A percentile compares a stretch with the other conserved stretches of the same genome.
Evolutionary conservation across 371 early-diverging fungal genomes (phyloP).

Genomic region (Mucor lusitanicus): DNA sequence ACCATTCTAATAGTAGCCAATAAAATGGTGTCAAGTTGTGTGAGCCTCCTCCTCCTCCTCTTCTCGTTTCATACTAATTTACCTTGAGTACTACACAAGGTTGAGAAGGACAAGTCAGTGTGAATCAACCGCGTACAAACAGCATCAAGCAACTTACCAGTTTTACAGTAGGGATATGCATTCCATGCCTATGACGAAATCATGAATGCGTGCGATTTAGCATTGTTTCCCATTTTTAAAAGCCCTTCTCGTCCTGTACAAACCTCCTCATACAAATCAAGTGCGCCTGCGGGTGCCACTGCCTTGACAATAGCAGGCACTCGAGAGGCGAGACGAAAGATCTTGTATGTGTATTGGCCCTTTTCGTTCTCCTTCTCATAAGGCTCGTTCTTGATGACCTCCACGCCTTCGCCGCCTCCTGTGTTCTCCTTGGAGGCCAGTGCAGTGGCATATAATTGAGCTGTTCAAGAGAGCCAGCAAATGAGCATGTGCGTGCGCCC

Average conservation of each 20-base stretch:
- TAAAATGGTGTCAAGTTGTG: not conserved
- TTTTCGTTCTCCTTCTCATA: conserved; percentile 61
- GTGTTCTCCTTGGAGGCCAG: conserved; percentile 70
- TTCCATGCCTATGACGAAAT: conserved; percentile 69
- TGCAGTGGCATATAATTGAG: conserved; percentile 73
- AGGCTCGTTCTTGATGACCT: conserved; percentile 71
- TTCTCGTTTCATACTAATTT: too few relatives aligned
- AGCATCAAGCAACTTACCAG: conserved; percentile 51
- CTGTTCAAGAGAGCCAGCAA: conserved; percentile 24
- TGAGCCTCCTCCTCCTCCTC: not conserved
- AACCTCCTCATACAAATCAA: conserved; percentile 66
- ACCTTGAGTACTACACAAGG: conserved; percentile 27
- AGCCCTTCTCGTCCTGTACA: not conserved
- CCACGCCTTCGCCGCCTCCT: conserved; percentile 75
- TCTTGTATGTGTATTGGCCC: conserved; percentile 78
- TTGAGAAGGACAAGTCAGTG: too few relatives aligned
- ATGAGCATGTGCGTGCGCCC: not conserved
- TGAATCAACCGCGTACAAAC: not conserved
- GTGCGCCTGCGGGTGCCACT: conserved; percentile 62
- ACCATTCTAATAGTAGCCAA: conserved; percentile 44
- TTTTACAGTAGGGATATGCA: conserved; percentile 81
- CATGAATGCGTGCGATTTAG: not conserved
- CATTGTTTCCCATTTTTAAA: not conserved
- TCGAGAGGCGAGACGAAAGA: conserved; percentile 61
- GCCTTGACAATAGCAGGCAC: conserved; percentile 57